Base-by-base conservation (phyloP, 2,329 filamentous ascomycete species). In the Ophiosphaerella korrae region DNA sequence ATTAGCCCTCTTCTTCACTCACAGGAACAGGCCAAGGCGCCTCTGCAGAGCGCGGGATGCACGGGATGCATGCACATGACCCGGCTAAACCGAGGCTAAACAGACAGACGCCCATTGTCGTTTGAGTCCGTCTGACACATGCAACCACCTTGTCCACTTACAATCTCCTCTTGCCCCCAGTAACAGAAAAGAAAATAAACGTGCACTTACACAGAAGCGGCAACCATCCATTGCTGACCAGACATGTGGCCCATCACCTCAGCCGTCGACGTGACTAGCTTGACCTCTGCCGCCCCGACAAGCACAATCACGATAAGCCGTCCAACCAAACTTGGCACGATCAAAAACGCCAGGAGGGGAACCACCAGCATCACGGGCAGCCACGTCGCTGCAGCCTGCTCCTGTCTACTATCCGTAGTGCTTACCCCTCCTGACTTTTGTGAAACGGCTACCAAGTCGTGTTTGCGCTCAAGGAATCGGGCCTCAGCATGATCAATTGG, bases 401-500 rank as follows among this genome's bases (percentile, higher is more conserved):
- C 54, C 7, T 55, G 51, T 23, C 50, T 47, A 52, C 56, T 50
- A 53, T 54, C 46, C 52, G 45, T 52, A 37, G 29, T 52, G 45
- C 49, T 60, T 43, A 56, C 47, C 46, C 59, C 53, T 49, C 58
- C 53, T 40, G 57, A 47, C 39, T 53, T 63, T 13, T 59, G 50
- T 52, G 72, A 39, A 41, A 72, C 42, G 6, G 61, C 77, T 16
- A 88, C 68, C 11, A 88, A 77, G 56, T 88, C 86, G 5, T 80
- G 73, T 11, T 74, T 67, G 3, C 75, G 71, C 34, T 84, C 78
- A 5, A 89, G 77, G 61, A 89, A 89, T 3, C 76, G 76, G 2
- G 80, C 78, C 68, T 91, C 88, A 7, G 74, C 64, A 35, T 84
- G 78, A 33, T 81, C 80, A 40, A 90, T 80, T 6, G 83, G 81